A percentile compares a stretch with the other conserved stretches of the same genome.
These are phyloP conservation scores for Diaporthe batatas DNA, from an alignment of 2,329 filamentous ascomycete genomes.

Conservation along the genomic window DNA sequence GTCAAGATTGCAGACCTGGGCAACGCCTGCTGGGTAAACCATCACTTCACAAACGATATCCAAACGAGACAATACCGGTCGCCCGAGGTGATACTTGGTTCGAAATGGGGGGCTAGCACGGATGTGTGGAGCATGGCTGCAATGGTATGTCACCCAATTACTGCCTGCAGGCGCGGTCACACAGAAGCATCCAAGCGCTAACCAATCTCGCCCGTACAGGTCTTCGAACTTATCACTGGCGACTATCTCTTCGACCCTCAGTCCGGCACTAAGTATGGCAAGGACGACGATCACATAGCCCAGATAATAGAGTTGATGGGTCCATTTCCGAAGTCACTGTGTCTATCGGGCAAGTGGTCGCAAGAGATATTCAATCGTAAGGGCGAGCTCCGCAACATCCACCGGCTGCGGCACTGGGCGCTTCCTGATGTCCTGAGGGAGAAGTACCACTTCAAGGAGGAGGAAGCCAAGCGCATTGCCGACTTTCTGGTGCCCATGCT, in stretches of 20 bases:
- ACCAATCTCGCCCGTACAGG: constrained; percentile 63
- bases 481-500: constrained; percentile 93
- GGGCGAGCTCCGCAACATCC: constrained; percentile 97
- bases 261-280: constrained; percentile 98
- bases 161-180: not conserved
- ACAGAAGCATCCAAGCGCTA: not conserved
- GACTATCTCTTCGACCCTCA: constrained; percentile 99
- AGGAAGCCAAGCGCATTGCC: constrained; percentile 82
- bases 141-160: constrained; percentile 76
- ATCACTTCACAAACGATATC: constrained; percentile 99
- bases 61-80: constrained; percentile 98
- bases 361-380: constrained; percentile 99
- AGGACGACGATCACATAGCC: constrained; percentile 98
- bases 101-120: constrained; percentile 99
- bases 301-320: constrained; percentile 98
- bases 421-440: constrained; percentile 92
- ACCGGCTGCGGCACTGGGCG: constrained; percentile 95
- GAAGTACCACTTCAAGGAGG: constrained; percentile 93
- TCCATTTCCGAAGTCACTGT: constrained; percentile 91
- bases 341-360: constrained; percentile 94
- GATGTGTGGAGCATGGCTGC: constrained; percentile 99
- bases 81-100: constrained; percentile 94
- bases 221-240: constrained; percentile 97
- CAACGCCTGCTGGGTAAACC: constrained; percentile 98
- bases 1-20: constrained; percentile 99